phyloP scores from a whole-genome alignment of 179 eudicot species.

The Vitellaria paradoxa region DNA sequence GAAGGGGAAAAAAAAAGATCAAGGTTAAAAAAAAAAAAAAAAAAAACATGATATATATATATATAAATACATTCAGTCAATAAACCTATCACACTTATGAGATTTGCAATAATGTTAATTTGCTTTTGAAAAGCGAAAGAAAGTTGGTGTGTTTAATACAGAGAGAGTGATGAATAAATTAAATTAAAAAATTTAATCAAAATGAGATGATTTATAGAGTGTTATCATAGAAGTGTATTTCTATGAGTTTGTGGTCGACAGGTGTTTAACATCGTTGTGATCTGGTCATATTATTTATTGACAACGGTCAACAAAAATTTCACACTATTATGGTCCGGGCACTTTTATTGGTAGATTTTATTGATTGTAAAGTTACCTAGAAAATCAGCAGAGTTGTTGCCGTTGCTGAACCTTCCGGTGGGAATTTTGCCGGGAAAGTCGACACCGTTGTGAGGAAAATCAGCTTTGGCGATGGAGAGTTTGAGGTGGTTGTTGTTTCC shows the following conservation, averaged over 20 bases:
- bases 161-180: too few species aligned
- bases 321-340: not conserved
- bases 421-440: slow-evolving; percentile 43
- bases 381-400: slow-evolving; percentile 78
- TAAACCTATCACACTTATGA: too few species aligned
- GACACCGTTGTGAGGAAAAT: slow-evolving; percentile 49
- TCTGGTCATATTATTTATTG: not conserved
- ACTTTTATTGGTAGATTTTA: not conserved
- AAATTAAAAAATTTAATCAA: too few species aligned
- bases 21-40: too few species aligned
- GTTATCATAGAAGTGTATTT: not conserved
- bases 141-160: too few species aligned
- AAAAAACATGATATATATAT: too few species aligned
- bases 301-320: not conserved
- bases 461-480: slow-evolving; percentile 47
- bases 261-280: not conserved
- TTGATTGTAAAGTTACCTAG: slow-evolving; percentile 37
- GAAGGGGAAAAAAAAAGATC: too few species aligned
- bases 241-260: not conserved
- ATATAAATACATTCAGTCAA: too few species aligned
- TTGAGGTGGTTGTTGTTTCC: slow-evolving; percentile 67
- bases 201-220: not conserved
- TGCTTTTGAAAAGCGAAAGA: too few species aligned
- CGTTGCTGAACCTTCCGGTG: slow-evolving; percentile 73
- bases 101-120: too few species aligned